Conservation (phyloP, 148 eudicot genomes). For the Diospyros kaki region DNA sequence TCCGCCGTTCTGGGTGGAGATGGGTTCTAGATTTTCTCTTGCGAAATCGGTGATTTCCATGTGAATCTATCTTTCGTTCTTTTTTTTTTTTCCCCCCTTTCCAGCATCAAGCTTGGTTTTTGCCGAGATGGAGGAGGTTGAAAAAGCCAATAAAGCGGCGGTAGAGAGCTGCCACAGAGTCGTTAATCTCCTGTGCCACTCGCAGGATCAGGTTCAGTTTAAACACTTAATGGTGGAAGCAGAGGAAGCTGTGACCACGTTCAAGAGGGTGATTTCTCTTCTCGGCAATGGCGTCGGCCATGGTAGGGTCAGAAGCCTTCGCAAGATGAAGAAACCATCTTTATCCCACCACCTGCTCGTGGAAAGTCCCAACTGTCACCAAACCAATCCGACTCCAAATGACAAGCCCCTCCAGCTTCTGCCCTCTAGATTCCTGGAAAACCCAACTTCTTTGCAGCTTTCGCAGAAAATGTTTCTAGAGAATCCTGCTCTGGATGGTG, state of each 20-base stretch:
- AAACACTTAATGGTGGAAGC: conserved; percentile 31
- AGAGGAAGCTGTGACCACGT: conserved; percentile 38
- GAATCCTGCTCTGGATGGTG: conserved; percentile 22
- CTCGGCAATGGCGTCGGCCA: conserved; percentile 29
- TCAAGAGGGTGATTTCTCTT: conserved; percentile 48
- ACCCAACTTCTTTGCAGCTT: conserved; percentile 13
- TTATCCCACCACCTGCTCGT: conserved; percentile 36
- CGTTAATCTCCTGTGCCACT: conserved; percentile 27
- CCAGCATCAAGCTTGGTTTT: neutral
- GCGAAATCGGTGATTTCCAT: neutral
- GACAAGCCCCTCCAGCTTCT: conserved; percentile 22
- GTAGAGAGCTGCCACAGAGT: conserved; percentile 41
- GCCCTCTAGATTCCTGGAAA: conserved; percentile 16
- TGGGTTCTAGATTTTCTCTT: conserved; percentile 17
- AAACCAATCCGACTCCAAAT: conserved; percentile 14
- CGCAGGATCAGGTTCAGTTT: conserved; percentile 24
- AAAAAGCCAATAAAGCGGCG: conserved; percentile 48
- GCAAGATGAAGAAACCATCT: conserved; percentile 16
- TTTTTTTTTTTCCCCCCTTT: too few species aligned
- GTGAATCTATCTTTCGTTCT: neutral
- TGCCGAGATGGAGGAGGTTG: conserved; percentile 31
- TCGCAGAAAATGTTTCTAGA: conserved; percentile 21
- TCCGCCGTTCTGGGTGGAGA: neutral
- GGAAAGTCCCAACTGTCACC: conserved; percentile 27
- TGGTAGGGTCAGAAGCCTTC: conserved; percentile 40